Conservation (phyloP, 192 early-diverging fungal species). For the Obelidium mucronatum region DNA sequence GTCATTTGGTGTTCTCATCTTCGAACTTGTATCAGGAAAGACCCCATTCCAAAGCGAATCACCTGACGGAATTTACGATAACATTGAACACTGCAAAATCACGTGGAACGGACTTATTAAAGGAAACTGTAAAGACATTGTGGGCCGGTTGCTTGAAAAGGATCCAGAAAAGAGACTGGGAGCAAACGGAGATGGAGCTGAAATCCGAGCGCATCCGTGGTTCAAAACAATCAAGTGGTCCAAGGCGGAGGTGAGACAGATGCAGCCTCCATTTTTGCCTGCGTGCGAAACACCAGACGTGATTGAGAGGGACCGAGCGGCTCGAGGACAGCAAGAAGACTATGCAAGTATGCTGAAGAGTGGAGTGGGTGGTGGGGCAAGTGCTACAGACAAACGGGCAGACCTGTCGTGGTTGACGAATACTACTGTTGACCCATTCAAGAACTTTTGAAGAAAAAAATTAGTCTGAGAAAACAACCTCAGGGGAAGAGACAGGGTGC, state of each 20-base stretch:
- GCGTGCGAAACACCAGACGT: slow-evolving; percentile 48
- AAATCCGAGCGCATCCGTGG: slow-evolving; percentile 73
- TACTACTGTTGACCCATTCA: slow-evolving; percentile 18
- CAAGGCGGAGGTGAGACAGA: slow-evolving; percentile 40
- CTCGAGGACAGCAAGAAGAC: slow-evolving; percentile 41
- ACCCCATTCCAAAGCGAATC: slow-evolving; percentile 84
- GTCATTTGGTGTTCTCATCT: slow-evolving; percentile 95
- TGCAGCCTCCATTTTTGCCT: slow-evolving; percentile 49
- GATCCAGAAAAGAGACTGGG: slow-evolving; percentile 50
- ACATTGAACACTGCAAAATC: slow-evolving; percentile 51
- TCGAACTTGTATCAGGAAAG: slow-evolving; percentile 74
- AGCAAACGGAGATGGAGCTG: slow-evolving; percentile 44
- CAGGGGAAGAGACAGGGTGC: too few relatives aligned
- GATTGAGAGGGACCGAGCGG: slow-evolving; percentile 46
- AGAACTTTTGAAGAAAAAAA: slow-evolving; percentile 14
- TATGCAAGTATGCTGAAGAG: slow-evolving; percentile 43
- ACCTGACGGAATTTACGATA: slow-evolving; percentile 58
- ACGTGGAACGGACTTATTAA: slow-evolving; percentile 20
- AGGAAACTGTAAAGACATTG: slow-evolving; percentile 44
- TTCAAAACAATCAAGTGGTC: slow-evolving; percentile 71
- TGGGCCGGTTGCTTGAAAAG: slow-evolving; percentile 43
- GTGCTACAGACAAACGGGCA: slow-evolving; percentile 15
- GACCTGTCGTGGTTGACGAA: slow-evolving; percentile 26
- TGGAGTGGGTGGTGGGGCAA: slow-evolving; percentile 21
- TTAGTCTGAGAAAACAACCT: too few relatives aligned